Conservation (phyloP, 768 basidiomycete genomes). For the Tulasnella sp. region DNA sequence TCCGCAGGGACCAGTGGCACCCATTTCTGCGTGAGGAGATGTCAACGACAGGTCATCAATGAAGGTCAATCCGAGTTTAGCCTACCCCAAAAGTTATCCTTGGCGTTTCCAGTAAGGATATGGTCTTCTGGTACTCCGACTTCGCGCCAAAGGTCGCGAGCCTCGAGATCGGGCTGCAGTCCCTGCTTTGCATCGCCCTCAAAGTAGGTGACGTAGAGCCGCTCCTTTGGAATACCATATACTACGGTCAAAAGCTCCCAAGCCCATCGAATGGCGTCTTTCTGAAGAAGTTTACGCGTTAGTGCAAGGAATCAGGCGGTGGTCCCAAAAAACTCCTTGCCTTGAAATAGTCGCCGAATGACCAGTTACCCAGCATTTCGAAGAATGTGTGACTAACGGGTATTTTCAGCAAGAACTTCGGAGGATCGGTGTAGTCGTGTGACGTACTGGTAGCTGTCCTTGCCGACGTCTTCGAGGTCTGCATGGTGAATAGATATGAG, state of each 20-base stretch:
- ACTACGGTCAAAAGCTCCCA: constrained; percentile 92
- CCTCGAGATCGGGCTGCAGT: constrained; percentile 82
- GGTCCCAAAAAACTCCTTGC: constrained; percentile 33
- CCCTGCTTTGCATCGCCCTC: constrained; percentile 84
- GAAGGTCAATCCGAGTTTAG: background rate
- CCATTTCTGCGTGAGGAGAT: constrained; percentile 67
- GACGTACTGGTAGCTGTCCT: constrained; percentile 78
- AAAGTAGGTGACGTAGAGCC: constrained; percentile 96
- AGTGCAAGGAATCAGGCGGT: background rate
- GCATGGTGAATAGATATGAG: background rate
- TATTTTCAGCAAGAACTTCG: background rate
- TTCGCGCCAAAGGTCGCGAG: constrained; percentile 78
- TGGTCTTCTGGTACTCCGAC: constrained; percentile 84
- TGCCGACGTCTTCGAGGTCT: constrained; percentile 99
- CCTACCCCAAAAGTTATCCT: constrained; percentile 99
- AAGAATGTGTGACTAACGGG: constrained; percentile 73
- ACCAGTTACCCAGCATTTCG: constrained; percentile 99
- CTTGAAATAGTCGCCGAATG: constrained; percentile 99
- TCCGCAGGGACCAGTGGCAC: constrained; percentile 94
- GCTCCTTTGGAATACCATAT: constrained; percentile 79
- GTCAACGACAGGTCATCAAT: background rate
- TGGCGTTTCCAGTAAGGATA: constrained; percentile 86
- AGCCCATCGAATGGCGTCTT: constrained; percentile 86
- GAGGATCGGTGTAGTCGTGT: constrained; percentile 22
- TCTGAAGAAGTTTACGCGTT: constrained; percentile 39